Evolutionary conservation across 2,329 filamentous ascomycete genomes (phyloP).

Genomic region (Sclerotiophoma versabilis): DNA sequence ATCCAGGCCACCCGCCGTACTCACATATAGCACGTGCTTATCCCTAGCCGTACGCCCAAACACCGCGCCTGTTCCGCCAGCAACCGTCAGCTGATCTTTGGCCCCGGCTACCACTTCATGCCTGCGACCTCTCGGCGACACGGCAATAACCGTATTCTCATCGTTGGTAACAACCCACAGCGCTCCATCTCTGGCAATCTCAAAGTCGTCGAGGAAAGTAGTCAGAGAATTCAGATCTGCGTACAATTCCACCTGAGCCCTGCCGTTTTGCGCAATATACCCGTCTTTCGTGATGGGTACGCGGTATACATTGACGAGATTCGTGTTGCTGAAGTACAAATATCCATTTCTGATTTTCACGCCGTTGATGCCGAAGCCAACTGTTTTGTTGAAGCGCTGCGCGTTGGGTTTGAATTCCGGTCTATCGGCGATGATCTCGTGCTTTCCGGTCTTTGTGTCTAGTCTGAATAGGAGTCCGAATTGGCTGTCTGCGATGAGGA

Average conservation of each 20-base stretch:
- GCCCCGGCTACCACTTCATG: constrained; percentile 2
- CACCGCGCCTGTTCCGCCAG: constrained; percentile 11
- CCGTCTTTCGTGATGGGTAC: constrained; percentile 7
- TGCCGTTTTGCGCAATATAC: constrained; percentile 7
- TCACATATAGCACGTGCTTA: constrained; percentile 13
- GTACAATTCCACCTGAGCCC: constrained; percentile 8
- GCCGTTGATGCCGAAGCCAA: constrained; percentile 17
- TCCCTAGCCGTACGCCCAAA: constrained; percentile 10
- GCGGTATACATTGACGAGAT: constrained; percentile 13
- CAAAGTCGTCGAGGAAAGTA: constrained; percentile 17
- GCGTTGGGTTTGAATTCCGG: constrained; percentile 14
- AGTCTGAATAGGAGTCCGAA: constrained; percentile 13
- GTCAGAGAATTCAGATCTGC: constrained; percentile 8
- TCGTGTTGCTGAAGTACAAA: constrained; percentile 16
- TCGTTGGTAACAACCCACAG: constrained; percentile 14
- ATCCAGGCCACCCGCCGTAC: constrained; percentile 12
- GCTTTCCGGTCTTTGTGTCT: constrained; percentile 3
- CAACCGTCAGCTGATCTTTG: constrained; percentile 7
- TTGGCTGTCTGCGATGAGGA: constrained; percentile 12
- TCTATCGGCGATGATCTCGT: constrained; percentile 13
- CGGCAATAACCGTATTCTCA: constrained; percentile 13
- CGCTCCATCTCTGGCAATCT: constrained; percentile 5
- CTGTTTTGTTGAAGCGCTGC: constrained; percentile 12
- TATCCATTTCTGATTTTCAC: constrained; percentile 5
- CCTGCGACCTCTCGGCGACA: not conserved